Evolutionary conservation across 2,329 filamentous ascomycete genomes (phyloP), one percentile per base, ranked within the genome.

Genomic region (Aspergillus brunneoviolaceus): DNA sequence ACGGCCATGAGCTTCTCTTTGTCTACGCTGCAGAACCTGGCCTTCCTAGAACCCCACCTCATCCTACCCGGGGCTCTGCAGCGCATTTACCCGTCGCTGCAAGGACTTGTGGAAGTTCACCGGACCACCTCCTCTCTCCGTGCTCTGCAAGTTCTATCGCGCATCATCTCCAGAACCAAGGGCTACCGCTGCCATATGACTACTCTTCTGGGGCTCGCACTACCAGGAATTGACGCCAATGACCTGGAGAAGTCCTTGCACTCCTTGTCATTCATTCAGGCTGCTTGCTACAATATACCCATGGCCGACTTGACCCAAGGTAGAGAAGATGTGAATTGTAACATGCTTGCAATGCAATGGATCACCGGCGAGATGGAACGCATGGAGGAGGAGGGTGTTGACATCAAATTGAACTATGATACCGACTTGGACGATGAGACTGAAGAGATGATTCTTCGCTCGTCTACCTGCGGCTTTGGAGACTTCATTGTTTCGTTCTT

Each of bases 101-200:
- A 99, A 75, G 96, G 96, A 0, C 81, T 99, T 55, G 95, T 99
- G 4, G 95, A 99, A 76, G 95, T 99, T 3, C 95, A 99, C 79
- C 87, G 95, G 56, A 99, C 95, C 2, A 94, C 93, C 5, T 96
- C 95, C 0, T 97, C 94, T 60, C 84, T 99, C 60, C 90, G 94
- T 70, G 91, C 94, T 48, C 81, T 99, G 61, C 93, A 97, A 78
- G 91, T 96, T 82, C 86, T 98, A 62, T 91, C 93, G 64, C 91
- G 92, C 72, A 87, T 93, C 69, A 96, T 99, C 85, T 88, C 92
- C 14, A 89, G 90, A 72, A 91, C 92, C 47, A 98, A 96, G 76
- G 95, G 95, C n/a, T 97, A 95, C 74, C 86, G 95, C 61, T 98
- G 95, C 71, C 95, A 99, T 74, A 88, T 99, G 64, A 99, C 95